A percentile compares a stretch with the other conserved stretches of the same genome.
These are phyloP conservation scores for Geranium rotundifolium DNA, from an alignment of 345 rosid species.

Conservation along the genomic window DNA sequence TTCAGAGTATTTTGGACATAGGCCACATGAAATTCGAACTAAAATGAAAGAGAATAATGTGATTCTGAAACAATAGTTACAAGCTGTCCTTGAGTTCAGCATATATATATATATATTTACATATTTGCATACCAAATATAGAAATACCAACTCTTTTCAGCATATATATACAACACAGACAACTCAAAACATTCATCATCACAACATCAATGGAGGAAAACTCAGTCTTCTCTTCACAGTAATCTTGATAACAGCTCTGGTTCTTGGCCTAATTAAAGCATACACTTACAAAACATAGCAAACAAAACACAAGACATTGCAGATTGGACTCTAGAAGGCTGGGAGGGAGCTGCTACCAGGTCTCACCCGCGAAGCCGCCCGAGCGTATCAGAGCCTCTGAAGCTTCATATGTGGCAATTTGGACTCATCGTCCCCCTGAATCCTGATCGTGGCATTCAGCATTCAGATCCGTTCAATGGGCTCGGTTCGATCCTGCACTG, in stretches of 20 bases:
- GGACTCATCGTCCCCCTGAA: conserved; percentile 12
- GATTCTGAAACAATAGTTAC: too few species aligned
- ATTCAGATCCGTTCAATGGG: conserved; percentile 35
- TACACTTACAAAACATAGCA: too few species aligned
- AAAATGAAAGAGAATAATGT: too few species aligned
- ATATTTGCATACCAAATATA: not conserved
- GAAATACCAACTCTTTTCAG: not conserved
- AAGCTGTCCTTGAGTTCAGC: not conserved
- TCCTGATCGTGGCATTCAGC: not conserved
- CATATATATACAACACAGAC: not conserved
- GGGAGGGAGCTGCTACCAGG: conserved; percentile 13
- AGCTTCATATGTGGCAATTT: conserved; percentile 43
- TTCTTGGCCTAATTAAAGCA: not conserved
- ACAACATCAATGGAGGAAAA: not conserved
- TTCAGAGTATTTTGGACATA: too few species aligned
- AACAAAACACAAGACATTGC: too few species aligned
- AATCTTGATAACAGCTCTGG: not conserved
- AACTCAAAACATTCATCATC: not conserved
- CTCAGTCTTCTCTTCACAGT: not conserved
- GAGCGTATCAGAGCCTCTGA: conserved; percentile 19
- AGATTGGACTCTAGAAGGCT: not conserved
- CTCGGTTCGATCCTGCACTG: conserved; percentile 54
- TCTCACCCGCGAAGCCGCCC: conserved; percentile 18
- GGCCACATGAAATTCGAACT: too few species aligned
- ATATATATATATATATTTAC: too few species aligned